phyloP scores from a whole-genome alignment of 2,329 filamentous ascomycete species.

The Penicillium nordicum region DNA sequence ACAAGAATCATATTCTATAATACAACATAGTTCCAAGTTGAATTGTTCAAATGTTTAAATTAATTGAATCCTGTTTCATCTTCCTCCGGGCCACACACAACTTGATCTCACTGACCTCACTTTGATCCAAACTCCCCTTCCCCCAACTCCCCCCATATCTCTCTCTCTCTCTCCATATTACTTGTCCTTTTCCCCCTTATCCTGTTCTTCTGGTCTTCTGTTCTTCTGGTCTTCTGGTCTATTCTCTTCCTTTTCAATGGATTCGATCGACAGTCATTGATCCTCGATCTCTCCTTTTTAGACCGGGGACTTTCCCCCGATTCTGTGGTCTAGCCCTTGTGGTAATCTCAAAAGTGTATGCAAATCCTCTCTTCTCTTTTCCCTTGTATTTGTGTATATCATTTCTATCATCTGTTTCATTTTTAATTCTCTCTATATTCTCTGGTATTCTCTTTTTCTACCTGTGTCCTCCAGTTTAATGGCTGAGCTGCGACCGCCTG shows the following conservation, averaged over 20 bases:
- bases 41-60: neutral
- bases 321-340: neutral
- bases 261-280: slow-evolving; percentile 5
- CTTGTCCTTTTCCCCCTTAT: neutral
- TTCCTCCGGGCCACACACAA: neutral
- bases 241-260: neutral
- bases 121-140: neutral
- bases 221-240: neutral
- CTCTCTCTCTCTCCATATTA: neutral
- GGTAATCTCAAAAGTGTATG: slow-evolving; percentile 1
- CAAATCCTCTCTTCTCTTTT: neutral
- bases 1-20: neutral
- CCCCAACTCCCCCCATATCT: neutral
- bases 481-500: slow-evolving; percentile 7
- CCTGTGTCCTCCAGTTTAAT: neutral
- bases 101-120: slow-evolving; percentile 6
- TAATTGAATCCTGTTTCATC: slow-evolving; percentile 6
- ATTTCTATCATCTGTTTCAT: neutral
- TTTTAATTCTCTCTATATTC: neutral
- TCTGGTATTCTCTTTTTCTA: too few species aligned
- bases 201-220: neutral
- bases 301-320: neutral
- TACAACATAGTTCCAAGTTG: neutral
- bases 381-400: neutral
- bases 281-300: neutral